Evolutionary conservation across 305 asterid genomes (phyloP), one percentile per base, ranked within the genome.

Genomic region (Nicotiana rustica): DNA sequence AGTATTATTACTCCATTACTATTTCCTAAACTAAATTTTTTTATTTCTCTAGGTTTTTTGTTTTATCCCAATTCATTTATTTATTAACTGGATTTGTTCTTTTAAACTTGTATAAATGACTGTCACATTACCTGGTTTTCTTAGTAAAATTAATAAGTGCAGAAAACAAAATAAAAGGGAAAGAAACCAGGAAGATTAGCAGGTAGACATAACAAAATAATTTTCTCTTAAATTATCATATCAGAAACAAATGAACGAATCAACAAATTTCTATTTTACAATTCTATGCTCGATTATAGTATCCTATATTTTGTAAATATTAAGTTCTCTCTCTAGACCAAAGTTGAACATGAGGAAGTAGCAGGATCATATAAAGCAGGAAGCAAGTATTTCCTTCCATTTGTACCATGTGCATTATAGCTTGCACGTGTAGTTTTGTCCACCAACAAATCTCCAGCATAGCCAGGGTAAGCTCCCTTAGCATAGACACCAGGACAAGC

Each of bases 401-500:
- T 67, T 6, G 80, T 47, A 70, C 89, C 87, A 5, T 59, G 60
- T 14, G 87, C 87, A 62, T 82, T 87, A 61, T 87, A 87, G 83
- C 90, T 87, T 14, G 88, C 90, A 14, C 90, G 84, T 10, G 81
- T 83, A 0, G 83, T 65, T 0, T 75, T 79, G 25, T 87, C 88
- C 75, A 85, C 82, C 84, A 87, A 60, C 52, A 87, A 1, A 64
- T 83, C 61, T 13, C 90, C 90, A 3, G 88, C 84, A 9, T 83
- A 85, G 10, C 87, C 88, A 0, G 90, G 90, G 68, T 85, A 87
- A 2, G 90, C 84, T 5, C 90, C 90, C 35, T 85, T 85, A 1
- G 83, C 90, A 1, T 87, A 87, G 31, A 87, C 82, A 36, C 88
- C 89, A 0, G 88, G 70, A 14, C 88, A 87, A 70, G 86, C 90